Conservation (phyloP, 106 monocot genomes). For the Allium fistulosum region DNA sequence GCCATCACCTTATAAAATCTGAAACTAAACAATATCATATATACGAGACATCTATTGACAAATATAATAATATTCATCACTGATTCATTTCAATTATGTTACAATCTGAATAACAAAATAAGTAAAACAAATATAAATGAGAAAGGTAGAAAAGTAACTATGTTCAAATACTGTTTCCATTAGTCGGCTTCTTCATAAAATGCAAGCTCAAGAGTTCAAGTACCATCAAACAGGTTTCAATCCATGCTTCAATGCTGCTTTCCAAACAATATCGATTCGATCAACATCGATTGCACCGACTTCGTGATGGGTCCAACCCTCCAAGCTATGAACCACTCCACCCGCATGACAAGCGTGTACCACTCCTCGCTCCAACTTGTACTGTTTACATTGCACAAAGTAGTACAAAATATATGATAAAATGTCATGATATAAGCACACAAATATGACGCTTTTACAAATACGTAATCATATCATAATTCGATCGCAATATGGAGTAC, state of each 20-base stretch:
- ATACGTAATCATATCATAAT: too few relatives aligned
- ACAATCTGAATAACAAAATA: not conserved
- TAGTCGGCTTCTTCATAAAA: not conserved
- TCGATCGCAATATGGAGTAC: too few relatives aligned
- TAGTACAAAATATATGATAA: too few relatives aligned
- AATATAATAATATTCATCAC: too few relatives aligned
- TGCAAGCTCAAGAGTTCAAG: not conserved
- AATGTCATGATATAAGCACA: too few relatives aligned
- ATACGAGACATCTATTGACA: too few relatives aligned
- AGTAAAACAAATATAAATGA: not conserved
- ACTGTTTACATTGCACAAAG: slow-evolving; percentile 20
- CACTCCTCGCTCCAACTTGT: slow-evolving; percentile 67
- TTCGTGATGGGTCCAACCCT: slow-evolving; percentile 90
- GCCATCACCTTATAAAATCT: too few relatives aligned
- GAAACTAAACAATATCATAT: too few relatives aligned
- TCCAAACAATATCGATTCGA: slow-evolving; percentile 82
- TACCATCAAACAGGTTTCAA: slow-evolving; percentile 39
- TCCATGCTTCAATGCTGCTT: slow-evolving; percentile 76
- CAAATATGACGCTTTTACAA: too few relatives aligned
- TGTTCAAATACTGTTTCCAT: not conserved
- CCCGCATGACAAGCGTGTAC: slow-evolving; percentile 96
- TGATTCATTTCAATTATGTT: not conserved
- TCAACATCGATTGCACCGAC: slow-evolving; percentile 93
- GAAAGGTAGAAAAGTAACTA: slow-evolving; percentile 2
- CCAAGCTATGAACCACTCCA: slow-evolving; percentile 74